A percentile compares a stretch with the other conserved stretches of the same genome.
These are phyloP conservation scores for Saccharomycopsis vini DNA, from an alignment of 805 yeast genomes.

Conservation along the genomic window DNA sequence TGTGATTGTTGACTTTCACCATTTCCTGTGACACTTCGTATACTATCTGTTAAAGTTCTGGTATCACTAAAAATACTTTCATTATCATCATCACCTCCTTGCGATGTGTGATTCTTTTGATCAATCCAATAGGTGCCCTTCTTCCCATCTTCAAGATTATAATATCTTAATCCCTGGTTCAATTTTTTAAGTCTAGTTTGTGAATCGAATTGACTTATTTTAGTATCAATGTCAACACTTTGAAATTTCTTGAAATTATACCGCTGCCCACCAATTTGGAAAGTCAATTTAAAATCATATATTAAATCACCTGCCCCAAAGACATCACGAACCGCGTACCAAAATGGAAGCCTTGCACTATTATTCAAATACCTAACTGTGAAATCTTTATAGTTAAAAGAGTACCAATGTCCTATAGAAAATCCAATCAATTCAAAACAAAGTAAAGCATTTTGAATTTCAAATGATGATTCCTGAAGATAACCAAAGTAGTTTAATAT, in stretches of 20 bases:
- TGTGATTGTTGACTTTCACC: not conserved
- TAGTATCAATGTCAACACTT: slow-evolving; percentile 49
- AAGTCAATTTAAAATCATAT: slow-evolving; percentile 64
- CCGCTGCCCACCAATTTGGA: slow-evolving; percentile 53
- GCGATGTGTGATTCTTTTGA: slow-evolving; percentile 7
- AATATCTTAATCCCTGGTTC: slow-evolving; percentile 75
- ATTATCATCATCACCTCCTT: slow-evolving; percentile 2
- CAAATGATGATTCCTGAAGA: slow-evolving; percentile 30
- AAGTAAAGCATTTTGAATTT: slow-evolving; percentile 68
- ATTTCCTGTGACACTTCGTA: not conserved
- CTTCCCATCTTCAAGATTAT: slow-evolving; percentile 47
- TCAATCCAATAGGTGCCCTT: slow-evolving; percentile 73
- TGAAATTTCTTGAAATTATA: slow-evolving; percentile 82
- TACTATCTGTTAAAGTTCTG: not conserved
- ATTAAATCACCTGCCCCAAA: slow-evolving; percentile 68
- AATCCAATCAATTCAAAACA: slow-evolving; percentile 81
- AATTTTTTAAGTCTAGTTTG: slow-evolving; percentile 58
- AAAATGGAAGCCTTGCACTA: slow-evolving; percentile 53
- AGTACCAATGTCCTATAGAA: slow-evolving; percentile 80
- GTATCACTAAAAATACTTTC: not conserved
- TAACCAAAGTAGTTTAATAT: slow-evolving; percentile 41
- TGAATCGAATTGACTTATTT: slow-evolving; percentile 61
- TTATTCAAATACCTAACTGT: slow-evolving; percentile 52
- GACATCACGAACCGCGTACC: slow-evolving; percentile 66
- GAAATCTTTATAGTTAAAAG: slow-evolving; percentile 75